These are phyloP conservation scores for Gynostemma pentaphyllum DNA, from an alignment of 306 rosid genomes.

Conservation along the genomic window DNA sequence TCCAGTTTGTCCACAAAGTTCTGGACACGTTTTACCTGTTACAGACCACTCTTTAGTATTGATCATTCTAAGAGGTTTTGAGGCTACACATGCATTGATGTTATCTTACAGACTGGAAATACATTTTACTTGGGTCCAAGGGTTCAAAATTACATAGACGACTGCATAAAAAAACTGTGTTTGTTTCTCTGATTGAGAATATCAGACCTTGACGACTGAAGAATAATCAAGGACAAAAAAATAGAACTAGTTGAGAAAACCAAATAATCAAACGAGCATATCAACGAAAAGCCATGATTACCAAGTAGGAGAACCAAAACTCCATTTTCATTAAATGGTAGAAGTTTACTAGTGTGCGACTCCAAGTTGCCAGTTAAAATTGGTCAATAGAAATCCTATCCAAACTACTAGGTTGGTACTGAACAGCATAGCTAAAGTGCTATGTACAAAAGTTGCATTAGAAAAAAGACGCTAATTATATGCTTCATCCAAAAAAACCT, in stretches of 20 bases:
- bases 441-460: not conserved
- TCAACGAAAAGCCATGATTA: not conserved
- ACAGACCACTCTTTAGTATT: not conserved
- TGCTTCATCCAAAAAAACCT: too few species aligned
- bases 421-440: not conserved
- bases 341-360: not conserved
- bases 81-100: not conserved
- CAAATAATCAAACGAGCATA: not conserved
- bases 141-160: not conserved
- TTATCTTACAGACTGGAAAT: not conserved
- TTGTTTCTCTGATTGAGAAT: not conserved
- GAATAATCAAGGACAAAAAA: not conserved
- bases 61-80: not conserved
- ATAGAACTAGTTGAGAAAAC: not conserved
- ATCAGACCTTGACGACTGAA: not conserved
- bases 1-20: slow-evolving; percentile 53
- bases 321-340: not conserved
- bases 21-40: slow-evolving; percentile 77
- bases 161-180: not conserved
- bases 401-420: not conserved
- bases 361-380: not conserved
- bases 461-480: too few species aligned
- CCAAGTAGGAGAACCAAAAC: not conserved
- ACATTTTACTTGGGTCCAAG: not conserved
- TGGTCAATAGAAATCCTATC: not conserved